A percentile compares a stretch with the other conserved stretches of the same genome.
These are phyloP conservation scores for Ampelocalamus luodianensis DNA, from an alignment of 176 grass and related monocot species.

Conservation along the genomic window DNA sequence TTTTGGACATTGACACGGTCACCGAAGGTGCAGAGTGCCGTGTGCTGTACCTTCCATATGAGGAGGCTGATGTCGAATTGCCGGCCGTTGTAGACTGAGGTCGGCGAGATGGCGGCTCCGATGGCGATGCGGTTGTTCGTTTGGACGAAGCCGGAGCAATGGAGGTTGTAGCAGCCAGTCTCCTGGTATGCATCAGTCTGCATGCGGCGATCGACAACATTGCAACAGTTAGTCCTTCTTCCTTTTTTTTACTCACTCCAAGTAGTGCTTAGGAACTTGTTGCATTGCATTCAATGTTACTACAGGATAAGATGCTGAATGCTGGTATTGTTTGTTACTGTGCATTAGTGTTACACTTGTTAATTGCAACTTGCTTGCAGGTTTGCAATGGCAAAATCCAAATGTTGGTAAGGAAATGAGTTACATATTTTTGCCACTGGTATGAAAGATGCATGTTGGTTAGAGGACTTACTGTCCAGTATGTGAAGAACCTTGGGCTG, in stretches of 20 bases:
- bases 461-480: conserved; percentile 81
- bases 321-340: background rate
- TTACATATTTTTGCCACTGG: background rate
- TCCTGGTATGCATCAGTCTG: conserved; percentile 89
- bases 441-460: background rate
- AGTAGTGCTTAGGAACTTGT: background rate
- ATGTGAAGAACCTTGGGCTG: conserved; percentile 93
- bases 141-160: conserved; percentile 92
- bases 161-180: conserved; percentile 95
- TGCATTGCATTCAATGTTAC: conserved; percentile 9
- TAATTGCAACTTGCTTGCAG: background rate
- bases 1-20: no score
- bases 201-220: background rate
- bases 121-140: conserved; percentile 84
- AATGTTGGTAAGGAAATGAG: background rate
- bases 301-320: background rate
- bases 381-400: background rate
- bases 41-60: conserved; percentile 59
- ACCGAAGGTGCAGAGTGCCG: background rate
- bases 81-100: conserved; percentile 56
- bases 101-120: conserved; percentile 82
- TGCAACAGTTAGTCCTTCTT: background rate
- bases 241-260: background rate
- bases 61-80: conserved; percentile 90
- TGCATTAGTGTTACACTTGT: background rate